These are phyloP conservation scores for Saccharomycopsis capsularis DNA, from an alignment of 805 yeast genomes.

Conservation along the genomic window DNA sequence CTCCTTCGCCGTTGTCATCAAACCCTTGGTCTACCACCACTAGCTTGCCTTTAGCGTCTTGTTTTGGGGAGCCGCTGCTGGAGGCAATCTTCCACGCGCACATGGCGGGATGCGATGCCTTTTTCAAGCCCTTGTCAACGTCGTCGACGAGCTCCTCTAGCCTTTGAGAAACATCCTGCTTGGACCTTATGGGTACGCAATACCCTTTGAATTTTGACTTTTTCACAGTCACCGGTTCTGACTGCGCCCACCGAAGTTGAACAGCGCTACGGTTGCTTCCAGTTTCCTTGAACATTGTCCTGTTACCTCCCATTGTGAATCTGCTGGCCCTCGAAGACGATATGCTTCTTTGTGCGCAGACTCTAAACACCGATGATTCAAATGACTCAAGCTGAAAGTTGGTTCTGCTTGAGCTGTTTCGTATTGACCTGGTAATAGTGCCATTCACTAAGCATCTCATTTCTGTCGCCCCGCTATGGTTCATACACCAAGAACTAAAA, in stretches of 20 bases:
- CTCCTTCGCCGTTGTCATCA: conserved; percentile 67
- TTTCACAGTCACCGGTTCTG: conserved; percentile 37
- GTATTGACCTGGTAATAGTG: no score
- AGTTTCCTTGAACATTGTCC: no score
- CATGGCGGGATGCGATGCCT: conserved; percentile 68
- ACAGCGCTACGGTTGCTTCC: no score
- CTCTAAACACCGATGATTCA: no score
- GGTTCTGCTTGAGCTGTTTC: no score
- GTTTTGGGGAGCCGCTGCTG: neutral
- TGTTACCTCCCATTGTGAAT: no score
- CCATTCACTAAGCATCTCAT: no score
- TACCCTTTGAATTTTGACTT: conserved; percentile 68
- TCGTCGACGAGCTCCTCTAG: conserved; percentile 35
- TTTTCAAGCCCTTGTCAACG: conserved; percentile 41
- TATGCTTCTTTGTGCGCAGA: no score
- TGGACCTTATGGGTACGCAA: conserved; percentile 35
- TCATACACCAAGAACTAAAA: no score
- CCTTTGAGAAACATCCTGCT: conserved; percentile 37
- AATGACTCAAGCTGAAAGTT: no score
- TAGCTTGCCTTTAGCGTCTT: neutral
- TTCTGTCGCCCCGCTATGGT: no score
- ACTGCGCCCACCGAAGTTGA: conserved; percentile 41
- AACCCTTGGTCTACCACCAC: conserved; percentile 46
- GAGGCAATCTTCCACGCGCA: conserved; percentile 61
- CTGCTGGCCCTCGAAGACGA: no score